phyloP scores from a whole-genome alignment of 2,329 filamentous ascomycete species.

The Fusarium clavum region DNA sequence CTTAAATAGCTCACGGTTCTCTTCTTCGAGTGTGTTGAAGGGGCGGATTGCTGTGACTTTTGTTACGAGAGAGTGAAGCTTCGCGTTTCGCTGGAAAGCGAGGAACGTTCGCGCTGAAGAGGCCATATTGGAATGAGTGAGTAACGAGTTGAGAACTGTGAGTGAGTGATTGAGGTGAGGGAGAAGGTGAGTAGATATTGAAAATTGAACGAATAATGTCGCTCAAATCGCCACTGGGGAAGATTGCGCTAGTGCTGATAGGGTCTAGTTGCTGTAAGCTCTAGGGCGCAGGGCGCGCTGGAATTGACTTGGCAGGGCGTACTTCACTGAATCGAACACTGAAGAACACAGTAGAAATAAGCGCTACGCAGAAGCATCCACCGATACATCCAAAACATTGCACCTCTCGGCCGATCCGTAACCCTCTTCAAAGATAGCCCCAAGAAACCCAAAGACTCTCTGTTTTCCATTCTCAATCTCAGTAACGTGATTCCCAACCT shows the following conservation, averaged over 20 bases:
- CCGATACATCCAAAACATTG: not conserved
- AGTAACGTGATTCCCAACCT: slow-evolving; percentile 54
- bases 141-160: not conserved
- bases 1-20: slow-evolving; percentile 69
- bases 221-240: not conserved
- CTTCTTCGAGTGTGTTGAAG: slow-evolving; percentile 61
- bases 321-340: not conserved
- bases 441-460: slow-evolving; percentile 21
- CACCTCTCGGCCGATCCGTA: slow-evolving; percentile 19
- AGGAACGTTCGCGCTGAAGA: slow-evolving; percentile 47
- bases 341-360: not conserved
- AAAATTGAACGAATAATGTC: not conserved
- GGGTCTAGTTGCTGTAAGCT: not conserved
- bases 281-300: not conserved
- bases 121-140: slow-evolving; percentile 25
- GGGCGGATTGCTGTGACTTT: slow-evolving; percentile 60
- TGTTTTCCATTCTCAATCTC: slow-evolving; percentile 39
- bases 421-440: slow-evolving; percentile 25
- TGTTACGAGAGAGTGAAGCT: slow-evolving; percentile 58
- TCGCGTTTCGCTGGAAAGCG: slow-evolving; percentile 58
- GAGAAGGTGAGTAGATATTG: not conserved
- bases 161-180: not conserved
- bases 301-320: slow-evolving; percentile 8
- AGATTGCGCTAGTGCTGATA: not conserved
- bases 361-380: not conserved